These are phyloP conservation scores for Xerocomus spinulosus DNA, from an alignment of 768 basidiomycete species.

Conservation along the genomic window DNA sequence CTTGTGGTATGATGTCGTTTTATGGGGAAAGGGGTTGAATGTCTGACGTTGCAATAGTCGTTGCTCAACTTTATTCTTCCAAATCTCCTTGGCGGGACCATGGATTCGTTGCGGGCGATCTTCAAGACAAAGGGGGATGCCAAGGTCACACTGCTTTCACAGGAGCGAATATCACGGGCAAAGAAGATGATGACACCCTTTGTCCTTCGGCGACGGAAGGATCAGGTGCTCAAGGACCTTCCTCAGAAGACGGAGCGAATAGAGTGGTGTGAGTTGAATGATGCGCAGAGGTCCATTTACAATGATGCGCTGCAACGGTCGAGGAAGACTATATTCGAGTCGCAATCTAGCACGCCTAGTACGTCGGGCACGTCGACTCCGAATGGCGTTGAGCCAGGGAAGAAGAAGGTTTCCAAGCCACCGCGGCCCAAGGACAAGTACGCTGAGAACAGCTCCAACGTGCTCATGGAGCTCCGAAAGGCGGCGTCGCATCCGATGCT, in stretches of 20 bases:
- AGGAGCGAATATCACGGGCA: constrained; percentile 89
- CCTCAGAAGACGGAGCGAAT: constrained; percentile 91
- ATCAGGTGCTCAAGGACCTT: constrained; percentile 86
- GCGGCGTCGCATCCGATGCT: constrained; percentile 96
- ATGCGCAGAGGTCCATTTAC: constrained; percentile 79
- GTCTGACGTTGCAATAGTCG: constrained; percentile 50
- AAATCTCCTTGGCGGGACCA: constrained; percentile 73
- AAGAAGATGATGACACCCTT: constrained; percentile 99
- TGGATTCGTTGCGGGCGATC: constrained; percentile 82
- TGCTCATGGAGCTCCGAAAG: constrained; percentile 96
- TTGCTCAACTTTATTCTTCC: constrained; percentile 97
- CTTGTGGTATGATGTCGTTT: constrained; percentile 57
- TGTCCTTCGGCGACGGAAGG: constrained; percentile 93
- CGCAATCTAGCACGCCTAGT: constrained; percentile 20
- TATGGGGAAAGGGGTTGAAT: constrained; percentile 1
- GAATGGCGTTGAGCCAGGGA: constrained; percentile 24
- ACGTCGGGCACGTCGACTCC: constrained; percentile 32
- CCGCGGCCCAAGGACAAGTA: constrained; percentile 63
- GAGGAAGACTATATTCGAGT: constrained; percentile 69
- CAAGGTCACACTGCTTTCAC: constrained; percentile 80
- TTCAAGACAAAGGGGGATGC: constrained; percentile 97
- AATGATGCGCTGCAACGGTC: constrained; percentile 80
- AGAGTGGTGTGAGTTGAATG: constrained; percentile 93
- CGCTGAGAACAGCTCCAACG: constrained; percentile 82
- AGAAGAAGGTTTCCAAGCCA: constrained; percentile 31